These are phyloP conservation scores for Vittaforma corneae DNA, from an alignment of 371 early-diverging fungal genomes.

Conservation along the genomic window DNA sequence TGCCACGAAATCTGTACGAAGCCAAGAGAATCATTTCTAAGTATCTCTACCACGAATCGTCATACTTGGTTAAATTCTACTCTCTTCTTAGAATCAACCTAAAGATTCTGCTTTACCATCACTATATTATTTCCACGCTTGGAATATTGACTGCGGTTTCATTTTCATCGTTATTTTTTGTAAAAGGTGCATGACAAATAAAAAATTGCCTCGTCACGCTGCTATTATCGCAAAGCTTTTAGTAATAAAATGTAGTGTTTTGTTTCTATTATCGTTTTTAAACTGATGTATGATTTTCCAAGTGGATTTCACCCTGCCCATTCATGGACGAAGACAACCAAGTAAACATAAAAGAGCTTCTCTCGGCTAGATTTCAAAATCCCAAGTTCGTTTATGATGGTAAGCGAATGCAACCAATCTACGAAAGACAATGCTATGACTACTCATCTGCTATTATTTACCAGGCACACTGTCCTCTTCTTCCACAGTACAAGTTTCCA, in stretches of 20 bases:
- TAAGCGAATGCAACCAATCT: conserved; percentile 80
- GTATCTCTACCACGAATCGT: neutral
- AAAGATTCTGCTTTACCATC: no score
- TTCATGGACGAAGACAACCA: conserved; percentile 9
- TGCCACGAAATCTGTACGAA: neutral
- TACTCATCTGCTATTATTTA: conserved; percentile 74
- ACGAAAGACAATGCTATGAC: conserved; percentile 83
- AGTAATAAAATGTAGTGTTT: no score
- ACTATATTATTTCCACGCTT: no score
- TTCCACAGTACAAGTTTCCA: conserved; percentile 33
- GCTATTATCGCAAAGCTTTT: no score
- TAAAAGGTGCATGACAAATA: no score
- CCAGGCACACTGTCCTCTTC: conserved; percentile 28
- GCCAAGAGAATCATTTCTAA: neutral
- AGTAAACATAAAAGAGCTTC: conserved; percentile 41
- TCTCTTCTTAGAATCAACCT: conserved; percentile 4
- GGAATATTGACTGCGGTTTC: no score
- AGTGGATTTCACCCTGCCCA: no score
- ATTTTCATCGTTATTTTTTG: no score
- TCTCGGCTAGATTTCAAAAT: conserved; percentile 47
- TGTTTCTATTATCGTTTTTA: no score
- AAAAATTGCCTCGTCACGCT: no score
- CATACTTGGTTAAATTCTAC: conserved; percentile 13
- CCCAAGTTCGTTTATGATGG: conserved; percentile 60
- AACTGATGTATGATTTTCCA: no score